Percentiles rank a stretch among this genome's conserved stretches.
Evolutionary conservation across 805 yeast genomes (phyloP).

Genomic region (Spathaspora gorwiae): DNA sequence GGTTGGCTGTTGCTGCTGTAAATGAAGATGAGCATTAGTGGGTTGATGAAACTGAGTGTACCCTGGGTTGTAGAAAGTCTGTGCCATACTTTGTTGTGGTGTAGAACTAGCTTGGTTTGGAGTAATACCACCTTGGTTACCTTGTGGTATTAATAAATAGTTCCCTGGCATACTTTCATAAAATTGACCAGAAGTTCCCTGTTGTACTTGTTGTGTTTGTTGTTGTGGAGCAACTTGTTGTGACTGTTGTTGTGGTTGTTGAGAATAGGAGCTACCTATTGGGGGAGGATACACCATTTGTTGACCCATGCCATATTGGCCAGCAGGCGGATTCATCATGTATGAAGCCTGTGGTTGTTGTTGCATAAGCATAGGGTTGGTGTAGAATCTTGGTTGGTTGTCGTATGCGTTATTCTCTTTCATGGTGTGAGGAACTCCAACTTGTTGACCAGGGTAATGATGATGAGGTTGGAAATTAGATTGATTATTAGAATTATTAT

Average conservation of each 20-base stretch:
- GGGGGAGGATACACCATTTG: slow-evolving; percentile 6
- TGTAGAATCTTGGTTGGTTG: slow-evolving; percentile 18
- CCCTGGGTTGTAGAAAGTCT: slow-evolving; percentile 1
- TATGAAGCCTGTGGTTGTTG: slow-evolving; percentile 16
- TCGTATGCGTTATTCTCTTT: slow-evolving; percentile 1
- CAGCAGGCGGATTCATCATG: slow-evolving; percentile 10
- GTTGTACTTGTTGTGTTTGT: slow-evolving; percentile 3
- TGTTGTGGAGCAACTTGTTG: slow-evolving; percentile 8
- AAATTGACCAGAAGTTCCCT: slow-evolving; percentile 6
- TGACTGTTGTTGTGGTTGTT: slow-evolving; percentile 7
- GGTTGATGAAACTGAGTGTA: slow-evolving; percentile 3
- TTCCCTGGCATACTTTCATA: slow-evolving; percentile 16
- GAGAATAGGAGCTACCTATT: slow-evolving; percentile 4
- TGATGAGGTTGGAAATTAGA: slow-evolving; percentile 1
- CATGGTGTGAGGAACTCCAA: slow-evolving; percentile 3
- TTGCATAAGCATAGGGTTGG: slow-evolving; percentile 20
- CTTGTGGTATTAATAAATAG: slow-evolving; percentile 18
- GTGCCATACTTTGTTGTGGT: slow-evolving; percentile 2
- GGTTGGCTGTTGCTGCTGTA: slow-evolving; percentile 4
- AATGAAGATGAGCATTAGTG: slow-evolving; percentile 4
- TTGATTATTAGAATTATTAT: slow-evolving; percentile 2
- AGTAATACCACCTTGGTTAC: slow-evolving; percentile 4
- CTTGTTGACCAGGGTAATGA: slow-evolving; percentile 1
- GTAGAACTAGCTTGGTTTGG: slow-evolving; percentile 7
- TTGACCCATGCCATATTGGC: slow-evolving; percentile 2